Percentiles rank a stretch among this genome's conserved stretches.
phyloP scores from a whole-genome alignment of 441 rosid genomes.

The Adansonia madagascariensis region DNA sequence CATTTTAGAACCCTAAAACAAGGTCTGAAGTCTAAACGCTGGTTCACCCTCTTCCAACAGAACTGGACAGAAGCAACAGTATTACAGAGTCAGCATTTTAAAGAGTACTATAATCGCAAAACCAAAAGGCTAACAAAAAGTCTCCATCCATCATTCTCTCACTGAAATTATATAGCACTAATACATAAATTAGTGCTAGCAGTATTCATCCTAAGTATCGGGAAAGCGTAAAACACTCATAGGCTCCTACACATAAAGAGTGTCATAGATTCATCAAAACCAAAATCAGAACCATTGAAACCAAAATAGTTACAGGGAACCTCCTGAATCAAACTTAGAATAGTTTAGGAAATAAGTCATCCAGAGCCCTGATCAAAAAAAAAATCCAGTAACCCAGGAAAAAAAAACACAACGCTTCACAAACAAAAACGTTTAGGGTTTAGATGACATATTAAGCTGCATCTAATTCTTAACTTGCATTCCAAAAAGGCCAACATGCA shows the following conservation, averaged over 20 bases:
- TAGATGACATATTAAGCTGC: background rate
- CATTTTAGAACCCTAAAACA: conserved; percentile 20
- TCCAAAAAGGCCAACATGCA: conserved; percentile 6
- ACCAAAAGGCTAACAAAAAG: background rate
- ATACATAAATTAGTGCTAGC: background rate
- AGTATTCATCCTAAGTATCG: background rate
- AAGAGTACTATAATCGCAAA: background rate
- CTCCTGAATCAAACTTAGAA: conserved; percentile 4
- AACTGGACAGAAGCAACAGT: conserved; percentile 19
- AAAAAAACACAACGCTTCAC: background rate
- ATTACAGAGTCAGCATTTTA: background rate
- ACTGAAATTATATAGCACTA: background rate
- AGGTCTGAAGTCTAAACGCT: conserved; percentile 1
- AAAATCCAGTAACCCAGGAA: background rate
- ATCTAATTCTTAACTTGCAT: conserved; percentile 14
- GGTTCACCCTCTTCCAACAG: conserved; percentile 17
- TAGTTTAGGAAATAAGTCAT: background rate
- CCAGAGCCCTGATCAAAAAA: background rate
- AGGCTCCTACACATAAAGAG: background rate
- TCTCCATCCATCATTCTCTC: background rate
- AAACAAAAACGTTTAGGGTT: background rate
- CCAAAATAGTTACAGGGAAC: background rate
- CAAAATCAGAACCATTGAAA: background rate
- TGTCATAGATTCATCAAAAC: background rate
- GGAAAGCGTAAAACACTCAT: background rate